Percentiles rank a stretch among this genome's conserved stretches.
Evolutionary conservation across 2,329 filamentous ascomycete genomes (phyloP).

Genomic region (Huntiella bhutanensis): DNA sequence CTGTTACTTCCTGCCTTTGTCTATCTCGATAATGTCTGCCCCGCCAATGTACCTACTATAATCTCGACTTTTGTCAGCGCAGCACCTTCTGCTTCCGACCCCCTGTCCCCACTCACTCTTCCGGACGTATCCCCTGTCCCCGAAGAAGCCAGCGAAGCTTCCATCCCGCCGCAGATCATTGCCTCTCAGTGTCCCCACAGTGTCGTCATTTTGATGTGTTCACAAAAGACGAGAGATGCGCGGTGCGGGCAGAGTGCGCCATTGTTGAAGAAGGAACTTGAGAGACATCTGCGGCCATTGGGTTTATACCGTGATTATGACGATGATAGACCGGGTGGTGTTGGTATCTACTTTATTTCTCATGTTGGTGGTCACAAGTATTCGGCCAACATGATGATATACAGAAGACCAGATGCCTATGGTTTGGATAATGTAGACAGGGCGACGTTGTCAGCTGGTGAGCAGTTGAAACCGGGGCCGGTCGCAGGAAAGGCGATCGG

Average conservation of each 20-base stretch:
- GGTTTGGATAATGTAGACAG: slow-evolving; percentile 25
- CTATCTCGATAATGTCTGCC: slow-evolving; percentile 66
- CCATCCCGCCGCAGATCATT: slow-evolving; percentile 14
- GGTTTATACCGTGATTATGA: slow-evolving; percentile 74
- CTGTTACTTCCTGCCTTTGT: slow-evolving; percentile 74
- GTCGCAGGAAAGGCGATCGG: slow-evolving; percentile 19
- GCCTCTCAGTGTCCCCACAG: slow-evolving; percentile 53
- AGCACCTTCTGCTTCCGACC: slow-evolving; percentile 54
- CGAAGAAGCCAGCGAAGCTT: slow-evolving; percentile 17
- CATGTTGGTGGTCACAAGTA: slow-evolving; percentile 97
- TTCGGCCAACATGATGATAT: slow-evolving; percentile 83
- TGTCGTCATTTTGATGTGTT: slow-evolving; percentile 82
- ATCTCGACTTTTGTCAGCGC: slow-evolving; percentile 51
- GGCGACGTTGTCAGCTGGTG: slow-evolving; percentile 14
- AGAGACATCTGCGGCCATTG: slow-evolving; percentile 68
- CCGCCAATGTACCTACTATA: slow-evolving; percentile 50
- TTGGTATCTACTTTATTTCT: slow-evolving; percentile 89
- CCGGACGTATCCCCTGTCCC: slow-evolving; percentile 18
- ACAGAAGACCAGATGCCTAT: slow-evolving; percentile 46
- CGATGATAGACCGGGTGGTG: slow-evolving; percentile 76
- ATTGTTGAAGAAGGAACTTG: slow-evolving; percentile 70
- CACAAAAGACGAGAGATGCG: slow-evolving; percentile 81
- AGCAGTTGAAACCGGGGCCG: slow-evolving; percentile 17
- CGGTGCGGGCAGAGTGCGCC: slow-evolving; percentile 90
- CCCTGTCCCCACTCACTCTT: slow-evolving; percentile 28